These are phyloP conservation scores for Murraya paniculata DNA, from an alignment of 345 rosid species.

Conservation along the genomic window DNA sequence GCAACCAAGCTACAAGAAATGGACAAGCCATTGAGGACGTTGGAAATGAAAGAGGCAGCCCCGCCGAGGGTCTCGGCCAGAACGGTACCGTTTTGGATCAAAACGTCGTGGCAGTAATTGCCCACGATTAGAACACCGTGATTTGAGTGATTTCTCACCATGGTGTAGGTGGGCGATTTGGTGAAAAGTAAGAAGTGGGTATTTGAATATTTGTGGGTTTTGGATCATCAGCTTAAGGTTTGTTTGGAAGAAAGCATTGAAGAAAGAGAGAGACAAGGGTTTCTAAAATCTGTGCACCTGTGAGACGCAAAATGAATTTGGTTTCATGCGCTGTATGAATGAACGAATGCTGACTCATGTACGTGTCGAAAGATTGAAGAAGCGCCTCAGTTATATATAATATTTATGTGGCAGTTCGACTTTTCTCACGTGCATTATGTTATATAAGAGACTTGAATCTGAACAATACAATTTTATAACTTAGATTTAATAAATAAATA, in stretches of 20 bases:
- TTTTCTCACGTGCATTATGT: too few relatives aligned
- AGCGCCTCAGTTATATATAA: conserved; percentile 4
- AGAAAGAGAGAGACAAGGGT: not conserved
- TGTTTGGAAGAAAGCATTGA: not conserved
- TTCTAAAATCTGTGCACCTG: not conserved
- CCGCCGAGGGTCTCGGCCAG: conserved; percentile 91
- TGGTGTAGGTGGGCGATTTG: conserved; percentile 4
- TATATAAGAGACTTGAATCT: too few relatives aligned
- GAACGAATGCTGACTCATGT: too few relatives aligned
- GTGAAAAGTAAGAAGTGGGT: not conserved
- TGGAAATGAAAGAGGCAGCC: conserved; percentile 81
- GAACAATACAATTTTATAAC: too few relatives aligned
- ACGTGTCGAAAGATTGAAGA: conserved; percentile 19
- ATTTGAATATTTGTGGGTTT: not conserved
- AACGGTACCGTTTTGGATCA: conserved; percentile 51
- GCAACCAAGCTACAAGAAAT: conserved; percentile 51
- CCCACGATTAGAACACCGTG: conserved; percentile 75
- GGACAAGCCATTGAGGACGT: conserved; percentile 57
- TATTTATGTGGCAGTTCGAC: not conserved
- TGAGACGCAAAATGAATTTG: not conserved
- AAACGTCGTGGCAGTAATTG: conserved; percentile 88
- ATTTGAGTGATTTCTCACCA: conserved; percentile 18
- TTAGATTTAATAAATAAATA: too few relatives aligned
- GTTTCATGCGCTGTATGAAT: not conserved
- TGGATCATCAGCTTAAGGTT: not conserved